A percentile compares a stretch with the other conserved stretches of the same genome.
These are phyloP conservation scores for Dioszegia crocea DNA, from an alignment of 768 basidiomycete species.

Conservation along the genomic window DNA sequence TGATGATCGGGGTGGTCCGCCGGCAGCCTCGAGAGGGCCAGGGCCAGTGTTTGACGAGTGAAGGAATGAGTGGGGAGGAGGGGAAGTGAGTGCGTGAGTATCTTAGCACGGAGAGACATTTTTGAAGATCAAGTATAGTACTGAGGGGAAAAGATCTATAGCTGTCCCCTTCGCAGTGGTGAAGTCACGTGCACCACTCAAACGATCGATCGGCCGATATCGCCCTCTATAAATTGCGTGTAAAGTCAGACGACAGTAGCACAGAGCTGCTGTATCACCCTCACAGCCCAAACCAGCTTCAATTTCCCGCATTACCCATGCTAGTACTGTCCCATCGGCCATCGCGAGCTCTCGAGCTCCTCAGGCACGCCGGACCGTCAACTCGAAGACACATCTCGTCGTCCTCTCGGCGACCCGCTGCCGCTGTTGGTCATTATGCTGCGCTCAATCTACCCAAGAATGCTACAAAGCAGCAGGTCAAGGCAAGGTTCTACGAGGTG, in stretches of 20 bases:
- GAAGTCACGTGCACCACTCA: not conserved
- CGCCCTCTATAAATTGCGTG: not conserved
- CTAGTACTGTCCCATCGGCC: not conserved
- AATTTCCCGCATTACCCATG: not conserved
- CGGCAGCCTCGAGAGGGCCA: constrained; percentile 18
- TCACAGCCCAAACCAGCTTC: too few species aligned
- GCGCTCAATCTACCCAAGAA: constrained; percentile 29
- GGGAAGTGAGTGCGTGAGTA: constrained; percentile 28
- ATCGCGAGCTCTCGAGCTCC: not conserved
- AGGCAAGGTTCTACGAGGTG: constrained; percentile 49
- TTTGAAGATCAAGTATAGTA: not conserved
- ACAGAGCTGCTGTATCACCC: too few species aligned
- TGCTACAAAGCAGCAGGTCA: constrained; percentile 46
- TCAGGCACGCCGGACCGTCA: constrained; percentile 11
- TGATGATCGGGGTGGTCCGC: constrained; percentile 20
- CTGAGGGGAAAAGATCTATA: too few species aligned
- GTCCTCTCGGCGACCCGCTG: not conserved
- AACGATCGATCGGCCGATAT: not conserved
- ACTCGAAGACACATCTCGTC: constrained; percentile 1
- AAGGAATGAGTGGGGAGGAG: constrained; percentile 34
- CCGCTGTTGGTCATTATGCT: constrained; percentile 35
- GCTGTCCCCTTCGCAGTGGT: too few species aligned
- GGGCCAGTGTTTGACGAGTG: constrained; percentile 30
- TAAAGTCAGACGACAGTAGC: too few species aligned
- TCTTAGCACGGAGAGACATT: constrained; percentile 33